Evolutionary conservation across 208 protist genomes (phyloP).

Genomic region (Leptomonas pyrrhocoris): DNA sequence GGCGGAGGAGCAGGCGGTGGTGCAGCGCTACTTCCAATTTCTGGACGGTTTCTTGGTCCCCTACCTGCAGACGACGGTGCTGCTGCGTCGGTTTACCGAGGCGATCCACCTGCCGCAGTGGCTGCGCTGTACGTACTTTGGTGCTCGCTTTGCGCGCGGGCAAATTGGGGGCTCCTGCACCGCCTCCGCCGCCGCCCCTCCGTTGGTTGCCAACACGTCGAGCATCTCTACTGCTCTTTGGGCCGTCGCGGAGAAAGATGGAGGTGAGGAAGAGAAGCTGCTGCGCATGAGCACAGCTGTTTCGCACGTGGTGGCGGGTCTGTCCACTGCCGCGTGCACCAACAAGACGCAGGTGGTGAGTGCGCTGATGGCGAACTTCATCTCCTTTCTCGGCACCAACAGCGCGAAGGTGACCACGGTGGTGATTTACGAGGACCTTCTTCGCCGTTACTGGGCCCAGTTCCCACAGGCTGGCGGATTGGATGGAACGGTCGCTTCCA

Average conservation of each 20-base stretch:
- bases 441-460: slow-evolving; percentile 37
- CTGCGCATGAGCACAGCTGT: slow-evolving; percentile 8
- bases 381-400: slow-evolving; percentile 41
- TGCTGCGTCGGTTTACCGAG: slow-evolving; percentile 44
- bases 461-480: slow-evolving; percentile 20
- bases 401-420: slow-evolving; percentile 32
- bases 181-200: not conserved
- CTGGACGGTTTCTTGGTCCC: slow-evolving; percentile 38
- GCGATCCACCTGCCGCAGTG: slow-evolving; percentile 39
- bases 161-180: slow-evolving; percentile 7
- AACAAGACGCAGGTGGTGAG: slow-evolving; percentile 16
- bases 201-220: no score
- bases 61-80: slow-evolving; percentile 41
- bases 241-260: not conserved
- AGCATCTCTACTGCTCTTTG: not conserved
- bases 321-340: not conserved
- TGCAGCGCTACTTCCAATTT: slow-evolving; percentile 37
- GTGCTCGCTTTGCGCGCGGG: slow-evolving; percentile 13
- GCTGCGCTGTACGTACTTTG: slow-evolving; percentile 37
- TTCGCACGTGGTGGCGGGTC: slow-evolving; percentile 14
- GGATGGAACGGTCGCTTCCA: no score
- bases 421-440: slow-evolving; percentile 48
- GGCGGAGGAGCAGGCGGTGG: slow-evolving; percentile 21
- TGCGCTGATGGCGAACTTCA: slow-evolving; percentile 39
- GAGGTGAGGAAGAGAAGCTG: slow-evolving; percentile 13